Base-by-base conservation (phyloP, 225 moss, liverwort and hornwort genomes). In the Anthoceros angustus region DNA sequence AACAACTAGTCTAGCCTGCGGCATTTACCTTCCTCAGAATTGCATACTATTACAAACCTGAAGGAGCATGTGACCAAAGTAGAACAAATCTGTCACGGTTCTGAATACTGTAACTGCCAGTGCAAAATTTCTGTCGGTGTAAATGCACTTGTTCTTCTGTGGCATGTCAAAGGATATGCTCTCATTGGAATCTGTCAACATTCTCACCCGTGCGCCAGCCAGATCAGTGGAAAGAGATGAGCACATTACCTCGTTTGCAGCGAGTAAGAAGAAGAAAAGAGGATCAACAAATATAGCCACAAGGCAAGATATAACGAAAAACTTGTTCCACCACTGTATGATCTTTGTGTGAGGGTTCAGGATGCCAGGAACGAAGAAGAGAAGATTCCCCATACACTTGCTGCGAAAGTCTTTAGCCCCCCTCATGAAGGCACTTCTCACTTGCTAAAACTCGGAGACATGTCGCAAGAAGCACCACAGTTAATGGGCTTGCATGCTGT, bases 201-300 rank as follows among this genome's bases (percentile, higher is more conserved):
- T 24, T 38, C 11, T 11, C 39, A 12, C 7, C 10, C 16, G 25
- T 63, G 63, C 63, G 39, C 12, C 63, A 12, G 5, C 12, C 63
- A 63, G 21, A 32, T 63, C 39, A 38, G 11, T 23, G 63, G 39
- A 63, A 64, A 46, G 64, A 64, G 15, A 38, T 23, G 43, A 4
- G 41, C 62, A 74, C 48, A 66, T 32, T 70, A 90, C 90, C 81
- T 62, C 0, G 42, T 70, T 61, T 40, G 87, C 79, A 25, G 82
- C 74, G 63, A 91, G 78, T 66, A 83, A 62, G 69, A 87, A 80
- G 72, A 92, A 87, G 63, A 92, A 92, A 0, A 92, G 60, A 18
- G 91, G 87, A 75, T 92, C 91, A 64, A 86, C 70, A 69, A 92
- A 92, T 48, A 83, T 73, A 40, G 87, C 87, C 32, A 87, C 72